phyloP scores from a whole-genome alignment of 257 asterid genomes.

The Primulina tabacum region DNA sequence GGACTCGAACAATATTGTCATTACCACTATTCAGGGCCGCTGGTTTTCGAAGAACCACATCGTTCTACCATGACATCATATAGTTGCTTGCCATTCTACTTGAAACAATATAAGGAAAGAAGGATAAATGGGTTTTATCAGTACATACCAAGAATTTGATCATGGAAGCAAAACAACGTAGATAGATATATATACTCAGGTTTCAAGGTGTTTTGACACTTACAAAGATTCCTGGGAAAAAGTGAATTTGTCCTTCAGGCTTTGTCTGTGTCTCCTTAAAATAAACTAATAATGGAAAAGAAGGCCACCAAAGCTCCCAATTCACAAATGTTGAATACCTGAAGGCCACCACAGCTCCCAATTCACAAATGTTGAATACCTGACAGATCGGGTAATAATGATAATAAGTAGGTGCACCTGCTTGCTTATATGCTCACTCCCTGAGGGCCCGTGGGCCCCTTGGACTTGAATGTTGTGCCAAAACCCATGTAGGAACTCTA shows the following conservation, averaged over 20 bases:
- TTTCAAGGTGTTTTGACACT: constrained; percentile 30
- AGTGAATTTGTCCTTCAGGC: constrained; percentile 82
- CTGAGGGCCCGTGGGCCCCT: background rate
- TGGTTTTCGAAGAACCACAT: constrained; percentile 80
- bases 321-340: constrained; percentile 86
- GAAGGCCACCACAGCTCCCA: constrained; percentile 99
- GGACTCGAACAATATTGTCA: background rate
- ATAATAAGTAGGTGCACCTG: constrained; percentile 1
- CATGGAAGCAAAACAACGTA: constrained; percentile 26
- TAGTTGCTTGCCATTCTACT: constrained; percentile 73
- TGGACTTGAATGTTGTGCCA: background rate
- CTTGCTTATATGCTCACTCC: background rate
- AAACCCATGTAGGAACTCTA: background rate
- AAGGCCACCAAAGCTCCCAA: constrained; percentile 99
- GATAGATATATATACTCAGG: constrained; percentile 2
- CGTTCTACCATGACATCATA: constrained; percentile 78
- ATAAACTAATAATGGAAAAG: constrained; percentile 81
- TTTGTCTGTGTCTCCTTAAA: constrained; percentile 90
- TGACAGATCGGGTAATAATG: constrained; percentile 24
- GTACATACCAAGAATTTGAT: constrained; percentile 16
- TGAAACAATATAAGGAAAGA: background rate
- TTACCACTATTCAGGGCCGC: constrained; percentile 51
- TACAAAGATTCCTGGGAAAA: constrained; percentile 77
- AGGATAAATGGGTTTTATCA: constrained; percentile 13
- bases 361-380: constrained; percentile 82